Percentiles rank a stretch among this genome's conserved stretches.
phyloP scores from a whole-genome alignment of 768 basidiomycete genomes.

The Russula olivacea region DNA sequence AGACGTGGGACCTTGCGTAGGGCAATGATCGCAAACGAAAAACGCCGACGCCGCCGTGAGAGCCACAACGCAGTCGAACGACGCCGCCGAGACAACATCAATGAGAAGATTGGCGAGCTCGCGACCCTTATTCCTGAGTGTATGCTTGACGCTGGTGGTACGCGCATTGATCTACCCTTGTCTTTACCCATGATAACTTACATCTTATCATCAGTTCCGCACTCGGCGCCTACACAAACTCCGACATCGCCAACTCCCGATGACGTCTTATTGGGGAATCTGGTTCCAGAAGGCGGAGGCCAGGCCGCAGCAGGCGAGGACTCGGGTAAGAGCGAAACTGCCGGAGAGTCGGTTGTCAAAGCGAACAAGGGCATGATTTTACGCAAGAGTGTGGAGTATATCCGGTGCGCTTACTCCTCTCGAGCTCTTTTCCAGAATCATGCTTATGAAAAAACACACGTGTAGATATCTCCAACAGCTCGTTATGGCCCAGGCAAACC shows the following conservation, averaged over 20 bases:
- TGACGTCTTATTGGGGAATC: slow-evolving; percentile 24
- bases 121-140: slow-evolving; percentile 85
- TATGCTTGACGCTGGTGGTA: slow-evolving; percentile 58
- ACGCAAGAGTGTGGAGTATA: slow-evolving; percentile 54
- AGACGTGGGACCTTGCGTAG: slow-evolving; percentile 25
- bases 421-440: neutral
- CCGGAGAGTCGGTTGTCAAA: slow-evolving; percentile 54
- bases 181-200: neutral
- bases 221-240: slow-evolving; percentile 16
- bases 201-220: neutral
- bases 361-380: slow-evolving; percentile 96
- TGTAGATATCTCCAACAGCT: slow-evolving; percentile 76
- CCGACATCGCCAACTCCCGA: slow-evolving; percentile 26
- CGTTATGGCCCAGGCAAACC: slow-evolving; percentile 68
- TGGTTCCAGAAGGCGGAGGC: slow-evolving; percentile 17
- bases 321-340: slow-evolving; percentile 30
- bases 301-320: slow-evolving; percentile 20
- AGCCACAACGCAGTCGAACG: slow-evolving; percentile 92
- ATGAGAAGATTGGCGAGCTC: slow-evolving; percentile 89
- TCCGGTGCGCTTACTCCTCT: slow-evolving; percentile 31
- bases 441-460: neutral
- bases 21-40: slow-evolving; percentile 68
- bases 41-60: slow-evolving; percentile 72
- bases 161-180: slow-evolving; percentile 20
- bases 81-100: slow-evolving; percentile 84